Base-by-base conservation (phyloP, 73 alveolate genomes). In the Durusdinium trenchii region DNA sequence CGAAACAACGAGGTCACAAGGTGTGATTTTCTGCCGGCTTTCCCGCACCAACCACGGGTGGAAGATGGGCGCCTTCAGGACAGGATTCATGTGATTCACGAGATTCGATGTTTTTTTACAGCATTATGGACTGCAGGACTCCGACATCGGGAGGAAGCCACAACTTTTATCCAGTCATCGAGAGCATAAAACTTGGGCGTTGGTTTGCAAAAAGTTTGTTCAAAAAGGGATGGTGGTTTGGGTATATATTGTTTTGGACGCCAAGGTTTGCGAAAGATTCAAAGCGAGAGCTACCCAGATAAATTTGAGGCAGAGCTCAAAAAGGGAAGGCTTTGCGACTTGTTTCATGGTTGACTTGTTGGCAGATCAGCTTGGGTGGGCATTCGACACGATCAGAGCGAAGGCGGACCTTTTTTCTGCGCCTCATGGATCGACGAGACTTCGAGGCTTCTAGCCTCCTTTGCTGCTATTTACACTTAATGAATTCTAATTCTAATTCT, bases 121-220 rank as follows among this genome's bases (percentile, higher is more conserved):
- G 16, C 42, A 7, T 4, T 4, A 62, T 14, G 42, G 42, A 4
- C 78, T 62, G 6, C 78, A 87, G 95, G 95, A 87, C 84, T 47
- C 95, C 95, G n/a, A 61, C 95, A 16, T 28, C 45, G 6, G 95
- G 95, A 16, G 95, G 95, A 10, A 61, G 95, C 57, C 95, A 87
- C 48, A 71, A 87, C 67, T 87, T 87, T 38, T 84, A 71, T 12
- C 95, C 95, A 48, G 73, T 60, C 69, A 60, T 87, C 64, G 85
- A 87, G 23, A 23, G 95, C 54, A 40, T 75, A 52, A 30, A 7
- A 38, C 23, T 38, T 9, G n/a, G 52, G 9, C 9, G 32, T 73
- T 48, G 9, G 73, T 36, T 73, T 73, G 84, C 9, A 36, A 14
- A 16, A 38, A 52, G 14, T 32, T 6, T 73, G 32, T 36, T 20